phyloP scores from a whole-genome alignment of 73 alveolate genomes.

The Chromera velia region DNA sequence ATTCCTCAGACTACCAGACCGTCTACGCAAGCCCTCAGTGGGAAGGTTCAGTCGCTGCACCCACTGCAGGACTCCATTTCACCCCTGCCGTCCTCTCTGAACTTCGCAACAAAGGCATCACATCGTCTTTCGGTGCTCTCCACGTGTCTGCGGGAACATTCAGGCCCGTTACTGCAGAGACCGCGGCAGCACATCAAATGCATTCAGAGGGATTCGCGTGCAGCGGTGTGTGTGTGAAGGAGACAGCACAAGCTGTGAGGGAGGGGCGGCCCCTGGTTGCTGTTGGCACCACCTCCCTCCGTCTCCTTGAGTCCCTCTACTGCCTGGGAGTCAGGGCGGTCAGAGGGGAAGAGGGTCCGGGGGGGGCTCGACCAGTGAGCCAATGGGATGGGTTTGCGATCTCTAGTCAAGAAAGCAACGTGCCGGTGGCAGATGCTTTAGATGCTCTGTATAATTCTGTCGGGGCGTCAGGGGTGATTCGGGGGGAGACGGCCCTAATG shows the following conservation, averaged over 20 bases:
- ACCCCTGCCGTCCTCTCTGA: background rate
- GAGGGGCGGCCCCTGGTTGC: slow-evolving; percentile 3
- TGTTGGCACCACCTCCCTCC: slow-evolving; percentile 4
- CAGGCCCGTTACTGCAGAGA: background rate
- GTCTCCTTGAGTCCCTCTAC: background rate
- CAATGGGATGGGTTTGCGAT: too few species aligned
- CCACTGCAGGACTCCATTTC: background rate
- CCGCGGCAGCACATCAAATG: background rate
- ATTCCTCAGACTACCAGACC: background rate
- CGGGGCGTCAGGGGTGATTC: too few species aligned
- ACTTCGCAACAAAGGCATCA: background rate
- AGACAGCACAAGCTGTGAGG: background rate
- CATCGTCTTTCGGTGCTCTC: background rate
- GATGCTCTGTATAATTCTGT: too few species aligned
- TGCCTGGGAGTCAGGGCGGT: background rate
- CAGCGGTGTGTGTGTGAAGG: background rate
- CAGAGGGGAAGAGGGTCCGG: too few species aligned
- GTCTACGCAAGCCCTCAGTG: background rate
- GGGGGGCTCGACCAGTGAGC: too few species aligned
- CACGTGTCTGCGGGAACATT: slow-evolving; percentile 1
- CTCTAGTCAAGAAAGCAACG: too few species aligned
- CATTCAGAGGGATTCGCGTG: background rate
- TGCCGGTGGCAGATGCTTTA: too few species aligned
- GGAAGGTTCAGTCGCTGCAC: background rate
- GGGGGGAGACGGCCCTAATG: background rate